Conservation (phyloP, 2,329 filamentous ascomycete species). For the Trichoderma oligosporum region DNA sequence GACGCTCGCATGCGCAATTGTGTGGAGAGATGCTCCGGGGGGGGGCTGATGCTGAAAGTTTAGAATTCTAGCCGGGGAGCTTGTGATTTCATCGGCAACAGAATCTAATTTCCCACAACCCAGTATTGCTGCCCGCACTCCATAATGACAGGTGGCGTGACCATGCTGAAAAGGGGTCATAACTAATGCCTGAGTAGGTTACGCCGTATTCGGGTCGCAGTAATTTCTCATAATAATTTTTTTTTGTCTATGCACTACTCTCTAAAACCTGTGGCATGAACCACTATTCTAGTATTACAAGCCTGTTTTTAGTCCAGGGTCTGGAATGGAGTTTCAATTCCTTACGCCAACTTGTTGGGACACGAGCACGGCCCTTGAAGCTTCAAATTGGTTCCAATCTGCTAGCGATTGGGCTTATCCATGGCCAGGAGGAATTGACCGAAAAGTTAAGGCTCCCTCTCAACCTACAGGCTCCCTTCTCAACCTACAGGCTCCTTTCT, state of each 20-base stretch:
- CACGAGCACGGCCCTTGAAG: not conserved
- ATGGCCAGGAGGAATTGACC: not conserved
- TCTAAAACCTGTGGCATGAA: not conserved
- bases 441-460: too few species aligned
- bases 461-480: too few species aligned
- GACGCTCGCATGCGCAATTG: constrained; percentile 16
- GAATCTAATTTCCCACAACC: constrained; percentile 15
- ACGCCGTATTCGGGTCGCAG: constrained; percentile 13
- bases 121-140: constrained; percentile 9
- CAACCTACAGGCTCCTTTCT: too few species aligned
- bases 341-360: not conserved
- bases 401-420: not conserved
- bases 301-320: not conserved
- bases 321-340: not conserved
- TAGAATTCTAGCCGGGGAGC: constrained; percentile 13
- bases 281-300: not conserved
- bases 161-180: constrained; percentile 17
- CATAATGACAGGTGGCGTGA: constrained; percentile 17
- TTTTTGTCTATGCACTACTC: not conserved
- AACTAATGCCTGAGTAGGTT: constrained; percentile 13
- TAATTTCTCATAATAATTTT: constrained; percentile 5
- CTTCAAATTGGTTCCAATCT: not conserved
- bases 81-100: constrained; percentile 16
- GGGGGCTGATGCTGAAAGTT: constrained; percentile 16
- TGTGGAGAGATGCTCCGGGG: constrained; percentile 17